A percentile compares a stretch with the other conserved stretches of the same genome.
Conservation (phyloP, 2,329 filamentous ascomycete genomes). For the Calonectria naviculata region DNA sequence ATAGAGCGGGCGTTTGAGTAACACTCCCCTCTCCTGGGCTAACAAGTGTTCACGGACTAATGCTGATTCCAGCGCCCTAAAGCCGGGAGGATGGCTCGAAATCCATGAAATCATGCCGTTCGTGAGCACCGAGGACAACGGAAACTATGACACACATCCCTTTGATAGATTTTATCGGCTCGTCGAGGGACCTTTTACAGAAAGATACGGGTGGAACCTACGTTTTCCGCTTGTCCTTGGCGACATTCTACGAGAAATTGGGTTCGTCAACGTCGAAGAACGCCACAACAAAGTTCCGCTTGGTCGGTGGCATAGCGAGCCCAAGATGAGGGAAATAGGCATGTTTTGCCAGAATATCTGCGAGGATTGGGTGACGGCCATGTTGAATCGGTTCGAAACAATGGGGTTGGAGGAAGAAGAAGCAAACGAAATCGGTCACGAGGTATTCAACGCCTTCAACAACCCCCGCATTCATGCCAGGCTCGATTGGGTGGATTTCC, state of each 20-base stretch:
- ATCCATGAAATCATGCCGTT: slow-evolving; percentile 48
- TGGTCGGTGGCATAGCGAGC: slow-evolving; percentile 51
- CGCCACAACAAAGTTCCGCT: slow-evolving; percentile 46
- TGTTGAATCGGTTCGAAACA: slow-evolving; percentile 46
- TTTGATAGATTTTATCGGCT: slow-evolving; percentile 47
- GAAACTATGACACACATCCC: slow-evolving; percentile 42
- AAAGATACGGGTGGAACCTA: slow-evolving; percentile 49
- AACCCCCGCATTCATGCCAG: slow-evolving; percentile 47
- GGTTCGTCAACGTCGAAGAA: slow-evolving; percentile 48
- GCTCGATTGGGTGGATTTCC: slow-evolving; percentile 50
- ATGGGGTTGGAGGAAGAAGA: slow-evolving; percentile 48
- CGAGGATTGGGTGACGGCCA: slow-evolving; percentile 48
- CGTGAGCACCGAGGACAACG: slow-evolving; percentile 47
- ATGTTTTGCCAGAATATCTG: slow-evolving; percentile 49
- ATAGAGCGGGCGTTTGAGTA: slow-evolving; percentile 59
- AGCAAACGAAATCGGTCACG: slow-evolving; percentile 45
- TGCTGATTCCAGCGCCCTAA: slow-evolving; percentile 42
- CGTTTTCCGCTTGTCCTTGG: slow-evolving; percentile 42
- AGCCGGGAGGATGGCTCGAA: slow-evolving; percentile 54
- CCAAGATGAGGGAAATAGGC: slow-evolving; percentile 49
- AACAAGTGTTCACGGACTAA: slow-evolving; percentile 20
- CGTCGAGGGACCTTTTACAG: slow-evolving; percentile 44
- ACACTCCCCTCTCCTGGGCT: neutral
- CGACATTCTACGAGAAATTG: slow-evolving; percentile 42
- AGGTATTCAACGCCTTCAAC: slow-evolving; percentile 45